These are phyloP conservation scores for Aspergillus sojae DNA, from an alignment of 2,329 filamentous ascomycete species.

Conservation along the genomic window DNA sequence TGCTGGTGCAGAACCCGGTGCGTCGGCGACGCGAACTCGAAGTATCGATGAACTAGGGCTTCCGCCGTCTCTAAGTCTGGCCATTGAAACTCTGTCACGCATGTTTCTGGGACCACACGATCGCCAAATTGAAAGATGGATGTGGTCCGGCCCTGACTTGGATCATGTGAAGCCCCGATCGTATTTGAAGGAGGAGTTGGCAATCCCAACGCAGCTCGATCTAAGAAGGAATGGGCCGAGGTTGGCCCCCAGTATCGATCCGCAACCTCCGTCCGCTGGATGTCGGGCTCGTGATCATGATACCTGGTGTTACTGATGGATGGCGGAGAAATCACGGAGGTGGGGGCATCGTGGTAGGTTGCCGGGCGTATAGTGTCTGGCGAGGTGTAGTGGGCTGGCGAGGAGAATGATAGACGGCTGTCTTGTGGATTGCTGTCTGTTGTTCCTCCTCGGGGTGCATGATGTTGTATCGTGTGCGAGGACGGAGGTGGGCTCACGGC, in stretches of 20 bases:
- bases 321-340: not conserved
- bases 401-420: not conserved
- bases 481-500: slow-evolving; percentile 23
- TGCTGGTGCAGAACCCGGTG: slow-evolving; percentile 28
- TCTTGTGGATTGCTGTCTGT: too few species aligned
- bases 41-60: slow-evolving; percentile 24
- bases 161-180: not conserved
- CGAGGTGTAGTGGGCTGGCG: not conserved
- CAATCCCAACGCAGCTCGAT: slow-evolving; percentile 22
- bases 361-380: not conserved
- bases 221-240: slow-evolving; percentile 29
- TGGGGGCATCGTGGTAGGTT: not conserved
- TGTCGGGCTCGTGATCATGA: not conserved
- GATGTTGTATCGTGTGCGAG: not conserved
- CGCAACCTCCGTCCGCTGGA: slow-evolving; percentile 12
- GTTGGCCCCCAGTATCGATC: slow-evolving; percentile 28
- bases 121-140: slow-evolving; percentile 28
- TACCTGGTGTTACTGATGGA: not conserved
- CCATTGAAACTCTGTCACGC: slow-evolving; percentile 21
- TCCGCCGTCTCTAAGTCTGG: slow-evolving; percentile 16
- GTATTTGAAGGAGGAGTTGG: slow-evolving; percentile 15
- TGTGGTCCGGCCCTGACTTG: not conserved
- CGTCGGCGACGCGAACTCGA: slow-evolving; percentile 28
- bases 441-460: not conserved
- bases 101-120: slow-evolving; percentile 16